Conservation (phyloP, 2,329 filamentous ascomycete genomes). For the Phialemoniopsis sp. region DNA sequence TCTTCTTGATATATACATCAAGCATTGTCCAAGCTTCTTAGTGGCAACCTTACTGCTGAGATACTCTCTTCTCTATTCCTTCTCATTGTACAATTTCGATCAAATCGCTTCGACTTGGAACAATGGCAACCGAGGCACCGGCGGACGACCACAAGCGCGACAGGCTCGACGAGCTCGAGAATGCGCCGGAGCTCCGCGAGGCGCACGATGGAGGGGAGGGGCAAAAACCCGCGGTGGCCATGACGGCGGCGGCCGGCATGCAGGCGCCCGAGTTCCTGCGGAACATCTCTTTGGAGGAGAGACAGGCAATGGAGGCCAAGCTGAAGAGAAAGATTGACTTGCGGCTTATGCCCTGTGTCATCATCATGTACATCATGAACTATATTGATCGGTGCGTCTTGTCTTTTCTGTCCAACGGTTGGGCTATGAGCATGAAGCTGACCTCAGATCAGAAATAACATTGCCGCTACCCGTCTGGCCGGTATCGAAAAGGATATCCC, state of each 20-base stretch:
- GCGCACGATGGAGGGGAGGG: not conserved
- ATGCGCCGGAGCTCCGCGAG: not conserved
- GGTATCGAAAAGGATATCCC: slow-evolving; percentile 41
- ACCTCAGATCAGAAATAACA: slow-evolving; percentile 25
- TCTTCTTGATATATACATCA: too few relatives aligned
- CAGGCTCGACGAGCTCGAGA: slow-evolving; percentile 1
- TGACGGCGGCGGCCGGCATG: slow-evolving; percentile 3
- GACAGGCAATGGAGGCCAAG: slow-evolving; percentile 39
- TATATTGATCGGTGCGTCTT: slow-evolving; percentile 41
- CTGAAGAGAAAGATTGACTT: slow-evolving; percentile 57
- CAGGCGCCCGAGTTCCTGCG: slow-evolving; percentile 19
- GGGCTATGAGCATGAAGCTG: not conserved
- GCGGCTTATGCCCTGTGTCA: slow-evolving; percentile 53
- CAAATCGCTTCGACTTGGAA: too few relatives aligned
- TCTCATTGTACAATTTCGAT: too few relatives aligned
- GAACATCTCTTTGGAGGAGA: slow-evolving; percentile 38
- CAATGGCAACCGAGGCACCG: too few relatives aligned
- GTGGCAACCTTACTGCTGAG: too few relatives aligned
- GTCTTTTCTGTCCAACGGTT: too few relatives aligned
- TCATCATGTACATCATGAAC: slow-evolving; percentile 62
- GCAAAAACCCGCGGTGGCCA: not conserved
- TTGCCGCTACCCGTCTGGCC: slow-evolving; percentile 36
- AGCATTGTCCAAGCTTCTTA: too few relatives aligned
- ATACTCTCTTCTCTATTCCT: too few relatives aligned
- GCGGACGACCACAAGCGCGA: not conserved